Evolutionary conservation across 164 flowering plant species (phyloP).

Genomic region (Echeveria elegans): DNA sequence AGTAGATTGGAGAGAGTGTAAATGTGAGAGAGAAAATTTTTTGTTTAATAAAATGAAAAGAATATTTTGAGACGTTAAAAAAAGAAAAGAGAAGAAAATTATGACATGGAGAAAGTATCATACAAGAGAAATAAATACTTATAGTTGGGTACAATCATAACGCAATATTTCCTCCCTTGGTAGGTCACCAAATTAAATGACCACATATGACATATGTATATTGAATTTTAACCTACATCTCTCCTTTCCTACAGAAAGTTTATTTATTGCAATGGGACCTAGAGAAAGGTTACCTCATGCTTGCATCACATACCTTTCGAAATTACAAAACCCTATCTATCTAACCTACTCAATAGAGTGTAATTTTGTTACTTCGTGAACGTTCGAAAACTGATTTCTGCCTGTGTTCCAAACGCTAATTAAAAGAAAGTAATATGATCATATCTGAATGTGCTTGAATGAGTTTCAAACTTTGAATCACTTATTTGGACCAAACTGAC

Average conservation of each 20-base stretch:
- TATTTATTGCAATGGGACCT: conserved; percentile 5
- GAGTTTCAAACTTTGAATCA: too few relatives aligned
- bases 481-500: too few relatives aligned
- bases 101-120: too few relatives aligned
- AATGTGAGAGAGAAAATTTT: too few relatives aligned
- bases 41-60: too few relatives aligned
- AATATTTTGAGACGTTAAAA: too few relatives aligned
- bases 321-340: neutral
- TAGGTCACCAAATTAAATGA: conserved; percentile 12
- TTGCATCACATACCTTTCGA: neutral
- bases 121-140: neutral
- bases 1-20: too few relatives aligned
- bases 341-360: neutral
- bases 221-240: neutral
- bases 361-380: neutral
- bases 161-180: neutral
- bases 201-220: too few relatives aligned
- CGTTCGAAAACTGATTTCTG: neutral
- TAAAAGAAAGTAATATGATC: too few relatives aligned
- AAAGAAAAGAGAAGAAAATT: too few relatives aligned
- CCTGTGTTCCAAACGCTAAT: too few relatives aligned
- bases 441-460: too few relatives aligned
- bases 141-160: neutral
- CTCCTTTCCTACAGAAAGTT: neutral
- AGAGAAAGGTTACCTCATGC: neutral